Percentiles rank a stretch among this genome's conserved stretches.
Evolutionary conservation across 495 filamentous ascomycete genomes (phyloP).

Genomic region (Evernia prunastri): DNA sequence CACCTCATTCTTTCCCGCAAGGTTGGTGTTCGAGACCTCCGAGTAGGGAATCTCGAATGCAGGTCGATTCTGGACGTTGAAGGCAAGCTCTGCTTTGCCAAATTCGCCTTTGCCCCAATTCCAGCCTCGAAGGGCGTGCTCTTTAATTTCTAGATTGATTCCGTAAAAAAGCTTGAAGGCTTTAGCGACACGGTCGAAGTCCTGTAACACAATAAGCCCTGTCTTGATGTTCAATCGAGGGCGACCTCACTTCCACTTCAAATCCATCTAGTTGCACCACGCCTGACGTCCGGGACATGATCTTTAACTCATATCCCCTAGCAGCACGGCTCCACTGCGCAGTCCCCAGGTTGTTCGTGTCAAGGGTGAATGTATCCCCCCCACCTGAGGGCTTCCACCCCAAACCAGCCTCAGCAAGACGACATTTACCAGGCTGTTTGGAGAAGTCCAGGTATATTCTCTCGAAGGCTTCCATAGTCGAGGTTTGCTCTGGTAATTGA

Average conservation of each 20-base stretch:
- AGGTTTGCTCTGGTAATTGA: background rate
- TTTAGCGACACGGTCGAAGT: conserved; percentile 81
- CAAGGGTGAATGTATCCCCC: conserved; percentile 87
- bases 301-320: conserved; percentile 87
- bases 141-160: conserved; percentile 80
- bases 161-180: conserved; percentile 96
- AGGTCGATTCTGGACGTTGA: conserved; percentile 94
- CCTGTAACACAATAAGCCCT: conserved; percentile 43
- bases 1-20: conserved; percentile 96
- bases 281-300: conserved; percentile 71
- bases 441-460: conserved; percentile 93
- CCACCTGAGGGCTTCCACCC: conserved; percentile 88
- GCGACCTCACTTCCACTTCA: conserved; percentile 66
- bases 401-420: conserved; percentile 84
- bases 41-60: conserved; percentile 97
- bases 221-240: background rate
- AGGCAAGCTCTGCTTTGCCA: conserved; percentile 85
- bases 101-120: conserved; percentile 99
- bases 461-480: conserved; percentile 79
- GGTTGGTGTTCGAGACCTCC: conserved; percentile 95
- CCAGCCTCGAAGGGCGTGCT: conserved; percentile 95
- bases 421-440: conserved; percentile 80
- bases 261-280: conserved; percentile 95
- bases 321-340: conserved; percentile 96
- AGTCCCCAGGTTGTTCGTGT: conserved; percentile 67